phyloP scores from a whole-genome alignment of 2,329 filamentous ascomycete genomes.

The Phyllosticta citrichinensis region DNA sequence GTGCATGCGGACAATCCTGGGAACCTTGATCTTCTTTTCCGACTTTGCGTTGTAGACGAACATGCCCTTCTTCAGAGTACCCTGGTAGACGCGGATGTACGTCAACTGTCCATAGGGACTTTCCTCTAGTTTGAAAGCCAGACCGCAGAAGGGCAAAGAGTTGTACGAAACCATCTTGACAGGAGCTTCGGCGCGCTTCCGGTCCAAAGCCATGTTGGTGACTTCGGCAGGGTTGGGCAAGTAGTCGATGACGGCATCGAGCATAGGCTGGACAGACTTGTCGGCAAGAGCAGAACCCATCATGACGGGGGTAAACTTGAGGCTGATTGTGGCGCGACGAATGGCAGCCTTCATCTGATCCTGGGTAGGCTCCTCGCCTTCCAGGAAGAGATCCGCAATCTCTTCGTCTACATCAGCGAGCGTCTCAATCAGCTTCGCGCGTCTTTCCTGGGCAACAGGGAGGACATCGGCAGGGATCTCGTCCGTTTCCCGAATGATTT shows the following conservation, averaged over 20 bases:
- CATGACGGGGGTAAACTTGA: slow-evolving; percentile 88
- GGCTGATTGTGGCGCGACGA: slow-evolving; percentile 73
- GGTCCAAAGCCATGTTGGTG: slow-evolving; percentile 80
- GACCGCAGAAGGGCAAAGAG: slow-evolving; percentile 82
- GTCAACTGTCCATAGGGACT: slow-evolving; percentile 97
- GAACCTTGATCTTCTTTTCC: slow-evolving; percentile 93
- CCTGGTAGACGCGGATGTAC: slow-evolving; percentile 97
- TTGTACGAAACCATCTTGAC: slow-evolving; percentile 91
- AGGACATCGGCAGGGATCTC: slow-evolving; percentile 74
- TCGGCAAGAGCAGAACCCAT: slow-evolving; percentile 95
- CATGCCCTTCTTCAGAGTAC: slow-evolving; percentile 74
- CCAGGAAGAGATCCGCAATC: slow-evolving; percentile 89
- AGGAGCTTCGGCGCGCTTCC: slow-evolving; percentile 62
- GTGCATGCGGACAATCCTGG: slow-evolving; percentile 97
- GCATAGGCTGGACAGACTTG: slow-evolving; percentile 91
- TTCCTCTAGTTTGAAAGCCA: slow-evolving; percentile 98
- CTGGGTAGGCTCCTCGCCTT: slow-evolving; percentile 68
- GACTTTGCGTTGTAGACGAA: slow-evolving; percentile 90
- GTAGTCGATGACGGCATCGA: slow-evolving; percentile 93
- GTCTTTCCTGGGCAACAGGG: slow-evolving; percentile 69
- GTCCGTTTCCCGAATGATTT: slow-evolving; percentile 63
- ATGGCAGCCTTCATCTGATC: slow-evolving; percentile 88
- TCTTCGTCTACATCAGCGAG: slow-evolving; percentile 96
- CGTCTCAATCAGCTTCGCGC: slow-evolving; percentile 81
- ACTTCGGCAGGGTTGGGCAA: slow-evolving; percentile 87